Evolutionary conservation across 495 filamentous ascomycete species (phyloP).

Genomic region (Trichoderma erinaceum): DNA sequence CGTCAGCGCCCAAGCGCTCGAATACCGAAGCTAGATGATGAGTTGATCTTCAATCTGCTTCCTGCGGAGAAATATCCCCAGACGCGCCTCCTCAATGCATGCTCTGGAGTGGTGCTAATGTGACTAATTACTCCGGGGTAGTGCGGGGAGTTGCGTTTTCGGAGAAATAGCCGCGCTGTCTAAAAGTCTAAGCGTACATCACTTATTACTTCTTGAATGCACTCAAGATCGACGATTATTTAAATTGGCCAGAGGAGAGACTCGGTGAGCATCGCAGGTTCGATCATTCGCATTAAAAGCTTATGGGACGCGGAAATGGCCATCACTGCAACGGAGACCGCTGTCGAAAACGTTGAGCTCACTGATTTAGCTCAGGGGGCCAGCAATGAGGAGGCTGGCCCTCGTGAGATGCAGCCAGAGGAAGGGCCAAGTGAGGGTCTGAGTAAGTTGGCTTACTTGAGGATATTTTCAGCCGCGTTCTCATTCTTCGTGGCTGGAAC

Average conservation of each 20-base stretch:
- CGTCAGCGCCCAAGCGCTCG: no score
- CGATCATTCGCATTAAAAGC: neutral
- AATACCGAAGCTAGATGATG: no score
- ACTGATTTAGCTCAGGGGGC: neutral
- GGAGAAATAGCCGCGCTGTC: neutral
- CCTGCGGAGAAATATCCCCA: neutral
- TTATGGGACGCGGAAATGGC: neutral
- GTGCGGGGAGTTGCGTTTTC: neutral
- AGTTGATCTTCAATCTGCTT: no score
- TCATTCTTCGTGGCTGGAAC: conserved; percentile 49
- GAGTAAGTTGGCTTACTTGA: conserved; percentile 21
- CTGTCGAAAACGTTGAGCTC: neutral
- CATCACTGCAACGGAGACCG: neutral
- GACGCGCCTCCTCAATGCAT: neutral
- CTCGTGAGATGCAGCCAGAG: neutral
- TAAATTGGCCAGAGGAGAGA: neutral
- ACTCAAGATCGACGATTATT: neutral
- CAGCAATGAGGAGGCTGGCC: neutral
- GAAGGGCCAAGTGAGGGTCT: neutral
- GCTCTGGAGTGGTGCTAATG: neutral
- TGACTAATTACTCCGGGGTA: neutral
- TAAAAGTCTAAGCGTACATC: neutral
- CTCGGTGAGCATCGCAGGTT: neutral
- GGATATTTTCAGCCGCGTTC: conserved; percentile 44
- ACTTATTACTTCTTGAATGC: neutral